Evolutionary conservation across 805 yeast species (phyloP).

Genomic region (Yamadazyma endophytica): DNA sequence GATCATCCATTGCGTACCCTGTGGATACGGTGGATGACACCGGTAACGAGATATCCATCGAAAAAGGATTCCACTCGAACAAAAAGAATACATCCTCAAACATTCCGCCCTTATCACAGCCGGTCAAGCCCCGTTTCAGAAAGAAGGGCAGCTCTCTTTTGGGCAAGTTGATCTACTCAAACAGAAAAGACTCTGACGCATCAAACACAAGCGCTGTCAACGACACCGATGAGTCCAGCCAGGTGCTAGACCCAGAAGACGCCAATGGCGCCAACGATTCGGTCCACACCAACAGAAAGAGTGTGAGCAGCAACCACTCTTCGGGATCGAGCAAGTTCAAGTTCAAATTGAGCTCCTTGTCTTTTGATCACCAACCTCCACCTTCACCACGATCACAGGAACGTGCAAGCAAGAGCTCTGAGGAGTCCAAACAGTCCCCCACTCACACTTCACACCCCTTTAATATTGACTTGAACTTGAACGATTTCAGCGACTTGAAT

Average conservation of each 20-base stretch:
- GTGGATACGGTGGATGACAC: conserved; percentile 4
- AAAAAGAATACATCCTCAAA: conserved; percentile 24
- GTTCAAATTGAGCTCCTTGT: conserved; percentile 33
- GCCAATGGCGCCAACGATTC: too few relatives aligned
- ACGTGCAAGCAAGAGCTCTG: conserved; percentile 4
- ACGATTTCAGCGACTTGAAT: conserved; percentile 7
- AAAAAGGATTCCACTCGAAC: conserved; percentile 37
- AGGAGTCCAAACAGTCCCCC: conserved; percentile 5
- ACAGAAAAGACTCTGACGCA: conserved; percentile 26
- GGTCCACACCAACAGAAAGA: conserved; percentile 12
- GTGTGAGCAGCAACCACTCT: conserved; percentile 15
- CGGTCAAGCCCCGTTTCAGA: conserved; percentile 44
- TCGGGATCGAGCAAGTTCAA: conserved; percentile 24
- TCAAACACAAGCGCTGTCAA: background rate
- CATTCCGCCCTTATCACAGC: conserved; percentile 46
- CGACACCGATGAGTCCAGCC: background rate
- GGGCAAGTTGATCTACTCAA: conserved; percentile 36
- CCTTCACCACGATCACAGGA: conserved; percentile 1
- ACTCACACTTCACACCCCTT: too few relatives aligned
- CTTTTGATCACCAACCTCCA: conserved; percentile 24
- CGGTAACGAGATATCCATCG: background rate
- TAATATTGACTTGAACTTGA: conserved; percentile 5
- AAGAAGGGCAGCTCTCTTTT: conserved; percentile 34
- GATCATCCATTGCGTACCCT: conserved; percentile 19
- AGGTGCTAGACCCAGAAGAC: background rate